Base-by-base conservation (phyloP, 2,329 filamentous ascomycete genomes). In the Aschersonia sp. region DNA sequence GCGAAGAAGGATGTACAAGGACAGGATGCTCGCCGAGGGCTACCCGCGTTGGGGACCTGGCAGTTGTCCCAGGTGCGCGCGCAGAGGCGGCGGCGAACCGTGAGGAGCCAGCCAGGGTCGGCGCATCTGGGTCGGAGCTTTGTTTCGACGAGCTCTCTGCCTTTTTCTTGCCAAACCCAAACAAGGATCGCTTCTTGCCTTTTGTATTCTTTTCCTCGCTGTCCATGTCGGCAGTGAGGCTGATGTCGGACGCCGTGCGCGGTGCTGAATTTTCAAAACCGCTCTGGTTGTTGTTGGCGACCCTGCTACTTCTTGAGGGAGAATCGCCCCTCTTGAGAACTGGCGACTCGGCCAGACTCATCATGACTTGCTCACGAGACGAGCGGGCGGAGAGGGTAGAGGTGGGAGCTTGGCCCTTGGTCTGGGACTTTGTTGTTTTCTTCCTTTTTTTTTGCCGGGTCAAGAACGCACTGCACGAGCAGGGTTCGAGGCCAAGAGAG, bases 91-190 rank as follows among this genome's bases (percentile, higher is more conserved):
- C 32, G 35, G 46, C 42, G 30, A 41, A 9, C 44, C 41, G 49
- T 42, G 44, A 46, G 42, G 49, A 14, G 29, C 31, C 41, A 11
- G 62, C 52, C 48, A 37, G 40, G 29, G 62, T 52, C 48, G 64
- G 57, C 43, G 63, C 52, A 51, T 67, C 52, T 53, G 59, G 51
- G 51, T 58, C 55, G 49, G 65, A 54, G n/a, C 9, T 42, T 50
- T 58, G 59, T 48, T 69, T 69, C 43, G 60, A 56, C 49, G 69
- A 67, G 40, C 47, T 47, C 7, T 72, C 53, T 30, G 35, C 66
- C 65, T 77, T 80, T 65, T 81, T 81, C 67, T 76, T 80, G 48
- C 75, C 76, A 50, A 82, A 73, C 5, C 74, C 72, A 60, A 81
- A 81, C 31, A 82, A 64, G 50, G 71, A 70, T 52, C 76, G 69